A percentile compares a stretch with the other conserved stretches of the same genome.
Conservation (phyloP, 176 grass and related monocot genomes). For the Hordeum marinum region DNA sequence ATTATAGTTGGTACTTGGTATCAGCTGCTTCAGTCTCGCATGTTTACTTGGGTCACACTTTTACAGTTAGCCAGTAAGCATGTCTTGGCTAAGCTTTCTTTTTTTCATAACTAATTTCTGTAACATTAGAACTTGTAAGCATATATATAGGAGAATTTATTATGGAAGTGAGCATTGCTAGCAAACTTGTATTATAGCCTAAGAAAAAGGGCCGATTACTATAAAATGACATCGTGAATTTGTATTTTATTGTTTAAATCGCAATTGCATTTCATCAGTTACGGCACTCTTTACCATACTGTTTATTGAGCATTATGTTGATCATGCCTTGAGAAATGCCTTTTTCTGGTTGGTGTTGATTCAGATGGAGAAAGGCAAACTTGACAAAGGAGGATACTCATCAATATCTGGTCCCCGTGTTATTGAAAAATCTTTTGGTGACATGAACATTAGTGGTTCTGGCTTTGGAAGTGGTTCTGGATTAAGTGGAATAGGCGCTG, state of each 20-base stretch:
- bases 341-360: slow-evolving; percentile 11
- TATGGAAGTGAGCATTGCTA: background rate
- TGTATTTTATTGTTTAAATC: background rate
- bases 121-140: background rate
- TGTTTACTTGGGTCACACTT: background rate
- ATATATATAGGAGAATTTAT: background rate
- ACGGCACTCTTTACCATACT: background rate
- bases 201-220: background rate
- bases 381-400: slow-evolving; percentile 75
- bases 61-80: background rate
- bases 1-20: background rate
- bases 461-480: slow-evolving; percentile 73
- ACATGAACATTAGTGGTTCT: slow-evolving; percentile 64
- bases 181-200: background rate
- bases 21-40: background rate
- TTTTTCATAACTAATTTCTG: background rate
- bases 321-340: background rate
- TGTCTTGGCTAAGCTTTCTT: background rate
- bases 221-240: background rate
- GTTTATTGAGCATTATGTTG: slow-evolving; percentile 11
- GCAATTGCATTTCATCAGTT: background rate
- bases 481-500: slow-evolving; percentile 54
- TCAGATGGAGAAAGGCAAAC: slow-evolving; percentile 75
- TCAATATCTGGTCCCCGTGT: slow-evolving; percentile 64
- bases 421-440: slow-evolving; percentile 55